Conservation (phyloP, 2,329 filamentous ascomycete species). For the Kalaharituber pfeilii region DNA sequence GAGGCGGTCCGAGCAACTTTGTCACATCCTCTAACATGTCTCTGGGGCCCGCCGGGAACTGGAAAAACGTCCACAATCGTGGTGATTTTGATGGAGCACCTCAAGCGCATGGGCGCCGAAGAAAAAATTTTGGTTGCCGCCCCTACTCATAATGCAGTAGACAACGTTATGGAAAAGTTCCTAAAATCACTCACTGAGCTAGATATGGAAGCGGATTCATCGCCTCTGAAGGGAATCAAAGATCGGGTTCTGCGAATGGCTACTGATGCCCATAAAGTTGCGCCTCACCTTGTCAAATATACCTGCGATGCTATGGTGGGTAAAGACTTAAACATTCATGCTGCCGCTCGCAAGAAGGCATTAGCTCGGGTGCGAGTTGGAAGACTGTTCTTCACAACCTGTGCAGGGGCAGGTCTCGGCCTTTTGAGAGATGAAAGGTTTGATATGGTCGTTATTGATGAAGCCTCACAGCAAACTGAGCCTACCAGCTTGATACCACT, state of each 20-base stretch:
- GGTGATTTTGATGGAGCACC: conserved; percentile 25
- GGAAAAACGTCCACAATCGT: conserved; percentile 32
- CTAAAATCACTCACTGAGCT: conserved; percentile 13
- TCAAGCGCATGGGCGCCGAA: conserved; percentile 22
- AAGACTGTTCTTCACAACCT: conserved; percentile 32
- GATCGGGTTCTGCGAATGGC: conserved; percentile 22
- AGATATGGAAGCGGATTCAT: background rate
- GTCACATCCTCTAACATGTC: conserved; percentile 25
- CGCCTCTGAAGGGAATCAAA: background rate
- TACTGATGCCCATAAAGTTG: conserved; percentile 25
- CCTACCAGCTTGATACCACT: conserved; percentile 29
- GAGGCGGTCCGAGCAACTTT: conserved; percentile 25
- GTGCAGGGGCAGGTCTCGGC: conserved; percentile 30
- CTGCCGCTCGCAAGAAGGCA: conserved; percentile 25
- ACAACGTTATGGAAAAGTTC: conserved; percentile 30
- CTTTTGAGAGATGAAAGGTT: conserved; percentile 29
- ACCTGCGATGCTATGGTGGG: conserved; percentile 28
- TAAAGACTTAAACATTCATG: conserved; percentile 24
- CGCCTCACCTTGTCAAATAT: conserved; percentile 25
- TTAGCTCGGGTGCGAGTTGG: conserved; percentile 27
- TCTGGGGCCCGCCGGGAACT: conserved; percentile 33
- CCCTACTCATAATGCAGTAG: conserved; percentile 33
- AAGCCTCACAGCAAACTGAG: conserved; percentile 34
- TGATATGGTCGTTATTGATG: conserved; percentile 31
- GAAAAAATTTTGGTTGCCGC: conserved; percentile 28